These are phyloP conservation scores for Psidium friedrichsthalianum DNA, from an alignment of 345 rosid species.

Conservation along the genomic window DNA sequence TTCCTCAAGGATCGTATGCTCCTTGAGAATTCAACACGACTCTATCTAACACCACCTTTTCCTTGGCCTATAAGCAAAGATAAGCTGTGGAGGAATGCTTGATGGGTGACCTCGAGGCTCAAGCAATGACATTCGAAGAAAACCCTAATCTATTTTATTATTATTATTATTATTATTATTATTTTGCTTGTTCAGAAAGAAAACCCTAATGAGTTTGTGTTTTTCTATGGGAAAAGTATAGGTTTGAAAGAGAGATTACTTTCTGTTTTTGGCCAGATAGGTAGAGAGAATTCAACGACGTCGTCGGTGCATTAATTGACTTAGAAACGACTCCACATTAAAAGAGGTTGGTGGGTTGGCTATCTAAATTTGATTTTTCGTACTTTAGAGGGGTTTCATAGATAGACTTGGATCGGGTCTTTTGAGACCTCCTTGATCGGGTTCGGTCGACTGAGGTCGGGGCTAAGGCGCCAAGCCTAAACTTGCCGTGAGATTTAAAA, in stretches of 20 bases:
- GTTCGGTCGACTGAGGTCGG: neutral
- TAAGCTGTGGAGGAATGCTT: neutral
- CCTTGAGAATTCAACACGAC: neutral
- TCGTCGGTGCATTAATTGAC: neutral
- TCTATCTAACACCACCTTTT: no score
- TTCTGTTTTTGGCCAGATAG: neutral
- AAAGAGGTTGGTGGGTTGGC: neutral
- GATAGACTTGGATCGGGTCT: neutral
- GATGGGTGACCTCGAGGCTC: neutral
- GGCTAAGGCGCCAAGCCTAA: neutral
- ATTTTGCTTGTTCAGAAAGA: neutral
- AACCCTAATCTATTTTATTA: no score
- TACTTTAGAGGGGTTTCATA: neutral
- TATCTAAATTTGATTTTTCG: neutral
- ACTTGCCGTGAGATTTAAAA: neutral
- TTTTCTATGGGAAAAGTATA: neutral
- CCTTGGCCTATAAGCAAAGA: neutral
- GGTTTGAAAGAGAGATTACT: neutral
- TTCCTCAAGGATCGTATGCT: neutral
- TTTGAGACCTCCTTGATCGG: fast-evolving
- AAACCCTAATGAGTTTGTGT: neutral
- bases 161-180: neutral
- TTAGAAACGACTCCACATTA: neutral
- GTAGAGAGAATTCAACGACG: neutral
- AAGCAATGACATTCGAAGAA: neutral